A percentile compares a stretch with the other conserved stretches of the same genome.
These are phyloP conservation scores for Colletotrichum endophyticum DNA, from an alignment of 2,329 filamentous ascomycete genomes.

Conservation along the genomic window DNA sequence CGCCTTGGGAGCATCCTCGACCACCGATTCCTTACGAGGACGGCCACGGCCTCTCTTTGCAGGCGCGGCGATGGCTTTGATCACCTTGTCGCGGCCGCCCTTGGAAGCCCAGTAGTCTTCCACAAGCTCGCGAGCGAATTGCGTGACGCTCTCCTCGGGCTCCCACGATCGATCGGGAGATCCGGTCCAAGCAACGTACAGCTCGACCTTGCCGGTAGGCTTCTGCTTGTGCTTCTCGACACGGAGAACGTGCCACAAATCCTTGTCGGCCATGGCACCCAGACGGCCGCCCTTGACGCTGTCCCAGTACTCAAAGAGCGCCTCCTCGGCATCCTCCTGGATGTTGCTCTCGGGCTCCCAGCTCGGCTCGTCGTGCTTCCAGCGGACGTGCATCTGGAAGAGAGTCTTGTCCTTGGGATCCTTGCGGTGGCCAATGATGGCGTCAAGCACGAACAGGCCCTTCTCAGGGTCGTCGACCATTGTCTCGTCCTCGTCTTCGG, in stretches of 20 bases:
- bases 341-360: slow-evolving; percentile 39
- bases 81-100: slow-evolving; percentile 29
- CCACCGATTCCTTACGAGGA: not conserved
- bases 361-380: slow-evolving; percentile 30
- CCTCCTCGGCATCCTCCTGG: slow-evolving; percentile 35
- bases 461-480: not conserved
- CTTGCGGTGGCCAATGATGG: slow-evolving; percentile 10
- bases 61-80: slow-evolving; percentile 16
- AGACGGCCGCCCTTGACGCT: slow-evolving; percentile 19
- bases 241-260: slow-evolving; percentile 22
- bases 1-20: not conserved
- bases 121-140: slow-evolving; percentile 6
- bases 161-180: slow-evolving; percentile 20
- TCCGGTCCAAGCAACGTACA: slow-evolving; percentile 15
- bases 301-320: slow-evolving; percentile 26
- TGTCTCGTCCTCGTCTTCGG: not conserved
- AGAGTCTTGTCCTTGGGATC: slow-evolving; percentile 18
- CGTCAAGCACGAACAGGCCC: slow-evolving; percentile 7
- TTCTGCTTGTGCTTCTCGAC: slow-evolving; percentile 17
- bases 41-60: slow-evolving; percentile 4
- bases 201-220: not conserved
- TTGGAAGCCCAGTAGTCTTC: slow-evolving; percentile 35
- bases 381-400: slow-evolving; percentile 35
- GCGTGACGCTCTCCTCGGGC: slow-evolving; percentile 9
- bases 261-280: slow-evolving; percentile 13